Evolutionary conservation across 306 rosid genomes (phyloP).

Genomic region (Mucuna pruriens): DNA sequence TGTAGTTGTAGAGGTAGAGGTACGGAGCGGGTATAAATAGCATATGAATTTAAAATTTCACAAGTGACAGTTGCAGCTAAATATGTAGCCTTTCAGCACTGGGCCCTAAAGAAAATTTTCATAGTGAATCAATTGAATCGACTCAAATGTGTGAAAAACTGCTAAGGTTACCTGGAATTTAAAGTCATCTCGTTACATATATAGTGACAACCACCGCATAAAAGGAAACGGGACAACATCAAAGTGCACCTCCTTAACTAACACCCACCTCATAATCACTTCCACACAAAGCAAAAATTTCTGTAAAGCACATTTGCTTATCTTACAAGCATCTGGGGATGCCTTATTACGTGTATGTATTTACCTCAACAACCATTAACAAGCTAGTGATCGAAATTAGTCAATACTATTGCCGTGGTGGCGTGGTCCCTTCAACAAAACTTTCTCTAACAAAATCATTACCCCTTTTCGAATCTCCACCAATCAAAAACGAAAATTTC

Average conservation of each 20-base stretch:
- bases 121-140: not conserved
- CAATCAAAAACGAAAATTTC: slow-evolving; percentile 59
- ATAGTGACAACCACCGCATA: not conserved
- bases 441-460: not conserved
- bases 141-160: slow-evolving; percentile 3
- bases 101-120: not conserved
- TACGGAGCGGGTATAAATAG: not conserved
- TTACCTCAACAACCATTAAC: slow-evolving; percentile 46
- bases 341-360: slow-evolving; percentile 38
- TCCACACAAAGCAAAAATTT: slow-evolving; percentile 36
- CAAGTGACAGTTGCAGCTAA: not conserved
- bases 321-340: slow-evolving; percentile 39
- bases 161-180: slow-evolving; percentile 6
- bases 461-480: not conserved
- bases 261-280: slow-evolving; percentile 35
- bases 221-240: slow-evolving; percentile 2
- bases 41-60: not conserved
- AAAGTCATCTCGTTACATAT: not conserved
- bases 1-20: not conserved
- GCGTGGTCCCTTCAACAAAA: slow-evolving; percentile 42
- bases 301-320: slow-evolving; percentile 45
- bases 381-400: slow-evolving; percentile 33
- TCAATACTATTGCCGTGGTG: slow-evolving; percentile 39
- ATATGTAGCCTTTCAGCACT: not conserved
- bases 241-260: slow-evolving; percentile 40